phyloP scores from a whole-genome alignment of 768 basidiomycete genomes.

The Candolleomyces aberdarensis region DNA sequence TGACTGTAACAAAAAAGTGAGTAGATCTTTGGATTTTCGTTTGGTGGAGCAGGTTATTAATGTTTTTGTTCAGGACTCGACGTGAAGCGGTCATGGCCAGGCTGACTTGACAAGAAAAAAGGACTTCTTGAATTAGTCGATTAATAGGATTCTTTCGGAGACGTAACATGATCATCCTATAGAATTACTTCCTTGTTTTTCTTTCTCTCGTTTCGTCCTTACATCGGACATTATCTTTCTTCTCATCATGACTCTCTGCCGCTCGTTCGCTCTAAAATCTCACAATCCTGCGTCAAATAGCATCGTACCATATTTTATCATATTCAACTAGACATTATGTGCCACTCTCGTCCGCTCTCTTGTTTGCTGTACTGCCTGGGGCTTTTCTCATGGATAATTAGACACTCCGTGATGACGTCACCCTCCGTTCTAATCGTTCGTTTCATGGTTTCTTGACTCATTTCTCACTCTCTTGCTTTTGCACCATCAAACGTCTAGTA shows the following conservation, averaged over 20 bases:
- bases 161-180: conserved; percentile 41
- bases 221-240: background rate
- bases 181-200: background rate
- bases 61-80: conserved; percentile 58
- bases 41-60: background rate
- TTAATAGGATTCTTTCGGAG: conserved; percentile 89
- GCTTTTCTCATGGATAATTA: no score
- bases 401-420: no score
- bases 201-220: background rate
- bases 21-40: conserved; percentile 24
- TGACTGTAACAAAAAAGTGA: conserved; percentile 95
- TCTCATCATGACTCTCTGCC: background rate
- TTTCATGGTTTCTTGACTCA: no score
- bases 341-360: no score
- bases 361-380: no score
- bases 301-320: no score
- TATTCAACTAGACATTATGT: no score
- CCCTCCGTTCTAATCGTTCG: no score
- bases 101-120: conserved; percentile 83
- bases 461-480: no score
- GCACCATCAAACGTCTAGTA: no score
- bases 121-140: conserved; percentile 91
- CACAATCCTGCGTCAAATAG: no score
- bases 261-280: background rate
- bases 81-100: conserved; percentile 81